Base-by-base conservation (phyloP, 2,329 filamentous ascomycete genomes). In the Phialophora chinensis region DNA sequence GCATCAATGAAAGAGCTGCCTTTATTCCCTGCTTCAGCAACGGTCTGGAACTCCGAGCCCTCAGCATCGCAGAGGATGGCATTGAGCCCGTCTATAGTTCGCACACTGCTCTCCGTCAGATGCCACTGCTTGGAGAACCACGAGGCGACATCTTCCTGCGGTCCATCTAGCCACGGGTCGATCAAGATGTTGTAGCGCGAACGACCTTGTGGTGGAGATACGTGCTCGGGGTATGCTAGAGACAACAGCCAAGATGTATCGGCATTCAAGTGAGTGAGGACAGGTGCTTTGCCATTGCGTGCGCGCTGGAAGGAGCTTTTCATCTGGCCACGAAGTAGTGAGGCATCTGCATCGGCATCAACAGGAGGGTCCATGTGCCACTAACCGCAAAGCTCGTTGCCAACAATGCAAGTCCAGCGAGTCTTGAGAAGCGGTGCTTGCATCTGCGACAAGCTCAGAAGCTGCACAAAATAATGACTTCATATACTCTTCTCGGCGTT, bases 71-170 rank as follows among this genome's bases (percentile, higher is more conserved):
- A 73, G 20, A 87, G 79, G 29, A 86, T 69, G 2, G 78, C 78
- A 55, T 88, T 83, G 6, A 90, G 79, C 60, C 87, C 86, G 0
- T 75, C 77, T 14, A 90, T 82, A 10, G 79, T 86, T 71, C 82
- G 79, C 12, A 89, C 81, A 12, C 81, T 82, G 60, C 86, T 85
- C 61, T 83, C 75, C 0, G 81, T 80, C 1, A 84, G 81, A 73
- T 90, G 88, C 81, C 83, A 88, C 75, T 90, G 88, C 71, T 86
- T 86, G 58, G 84, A 87, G 75, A 90, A 90, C 85, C 87, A 90
- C 53, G 78, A 77, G 1, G 86, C 86, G 10, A 89, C 84, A 73
- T 90, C 88, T 65, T 81, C 85, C 75, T 90, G 88, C 0, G 84
- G 81, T 2, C 88, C 88, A 17, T 80, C 77, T 2, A 90, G 80